Conservation (phyloP, 2,329 filamentous ascomycete species). For the Claviceps africana region DNA sequence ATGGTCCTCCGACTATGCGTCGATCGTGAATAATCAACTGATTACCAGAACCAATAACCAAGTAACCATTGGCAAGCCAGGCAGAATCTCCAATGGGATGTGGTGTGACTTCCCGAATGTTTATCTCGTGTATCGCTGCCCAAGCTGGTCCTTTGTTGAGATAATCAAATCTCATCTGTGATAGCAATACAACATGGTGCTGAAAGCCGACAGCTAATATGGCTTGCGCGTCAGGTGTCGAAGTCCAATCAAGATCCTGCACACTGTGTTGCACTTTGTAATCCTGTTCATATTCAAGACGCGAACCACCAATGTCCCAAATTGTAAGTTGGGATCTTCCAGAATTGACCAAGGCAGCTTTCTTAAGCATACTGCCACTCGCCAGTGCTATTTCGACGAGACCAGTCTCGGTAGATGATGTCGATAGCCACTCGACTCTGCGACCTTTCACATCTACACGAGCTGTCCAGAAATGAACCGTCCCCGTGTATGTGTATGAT, state of each 20-base stretch:
- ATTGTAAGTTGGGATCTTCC: slow-evolving; percentile 66
- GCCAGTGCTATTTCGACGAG: slow-evolving; percentile 60
- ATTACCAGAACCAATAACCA: slow-evolving; percentile 82
- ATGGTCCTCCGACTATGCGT: slow-evolving; percentile 49
- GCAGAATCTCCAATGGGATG: slow-evolving; percentile 87
- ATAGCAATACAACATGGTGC: slow-evolving; percentile 68
- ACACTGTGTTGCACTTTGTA: slow-evolving; percentile 63
- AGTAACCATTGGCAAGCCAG: slow-evolving; percentile 73
- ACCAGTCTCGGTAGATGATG: slow-evolving; percentile 68
- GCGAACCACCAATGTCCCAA: slow-evolving; percentile 73
- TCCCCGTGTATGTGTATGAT: slow-evolving; percentile 63
- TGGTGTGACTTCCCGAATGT: slow-evolving; percentile 66
- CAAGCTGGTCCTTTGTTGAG: slow-evolving; percentile 79
- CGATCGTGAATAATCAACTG: slow-evolving; percentile 79
- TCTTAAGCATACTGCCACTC: slow-evolving; percentile 75
- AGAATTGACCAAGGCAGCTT: slow-evolving; percentile 68
- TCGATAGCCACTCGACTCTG: slow-evolving; percentile 67
- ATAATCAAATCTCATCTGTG: slow-evolving; percentile 85
- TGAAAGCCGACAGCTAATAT: slow-evolving; percentile 87
- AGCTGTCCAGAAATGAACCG: slow-evolving; percentile 75
- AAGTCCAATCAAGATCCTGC: slow-evolving; percentile 85
- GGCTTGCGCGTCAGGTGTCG: slow-evolving; percentile 75
- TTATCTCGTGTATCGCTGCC: slow-evolving; percentile 72
- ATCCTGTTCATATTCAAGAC: slow-evolving; percentile 66
- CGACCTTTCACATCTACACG: slow-evolving; percentile 47